Conservation (phyloP, 257 asterid species). For the Primulina huaijiensis region DNA sequence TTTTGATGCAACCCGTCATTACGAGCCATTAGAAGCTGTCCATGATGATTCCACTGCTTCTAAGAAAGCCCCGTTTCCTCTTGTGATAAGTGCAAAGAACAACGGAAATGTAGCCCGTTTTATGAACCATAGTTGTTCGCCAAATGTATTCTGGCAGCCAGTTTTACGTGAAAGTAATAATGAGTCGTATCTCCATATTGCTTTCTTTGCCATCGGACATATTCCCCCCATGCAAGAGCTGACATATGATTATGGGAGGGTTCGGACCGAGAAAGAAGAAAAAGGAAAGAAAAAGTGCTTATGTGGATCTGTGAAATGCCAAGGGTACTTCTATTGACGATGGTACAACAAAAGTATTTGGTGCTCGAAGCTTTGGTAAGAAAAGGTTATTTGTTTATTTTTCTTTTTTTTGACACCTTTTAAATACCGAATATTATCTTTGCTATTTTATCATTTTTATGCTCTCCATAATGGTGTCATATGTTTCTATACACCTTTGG, state of each 20-base stretch:
- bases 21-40: conserved; percentile 50
- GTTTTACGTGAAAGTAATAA: conserved; percentile 59
- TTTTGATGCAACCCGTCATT: conserved; percentile 51
- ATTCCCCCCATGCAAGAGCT: conserved; percentile 96
- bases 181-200: conserved; percentile 68
- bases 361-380: background rate
- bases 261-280: conserved; percentile 36
- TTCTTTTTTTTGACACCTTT: background rate
- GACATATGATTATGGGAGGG: conserved; percentile 73
- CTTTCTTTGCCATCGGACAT: conserved; percentile 73
- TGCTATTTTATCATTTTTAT: background rate
- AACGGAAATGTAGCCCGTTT: conserved; percentile 57
- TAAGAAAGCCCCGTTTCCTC: conserved; percentile 37
- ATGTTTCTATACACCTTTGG: background rate
- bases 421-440: background rate
- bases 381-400: background rate
- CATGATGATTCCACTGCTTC: conserved; percentile 30
- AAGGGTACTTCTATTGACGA: conserved; percentile 41
- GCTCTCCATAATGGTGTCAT: background rate
- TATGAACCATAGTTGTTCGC: conserved; percentile 58
- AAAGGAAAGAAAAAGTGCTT: conserved; percentile 44
- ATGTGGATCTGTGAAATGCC: conserved; percentile 44
- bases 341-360: conserved; percentile 6
- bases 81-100: conserved; percentile 56
- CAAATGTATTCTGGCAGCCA: conserved; percentile 49